phyloP scores from a whole-genome alignment of 1,284 basidiomycete species.

The Rhodotorula sp. region DNA sequence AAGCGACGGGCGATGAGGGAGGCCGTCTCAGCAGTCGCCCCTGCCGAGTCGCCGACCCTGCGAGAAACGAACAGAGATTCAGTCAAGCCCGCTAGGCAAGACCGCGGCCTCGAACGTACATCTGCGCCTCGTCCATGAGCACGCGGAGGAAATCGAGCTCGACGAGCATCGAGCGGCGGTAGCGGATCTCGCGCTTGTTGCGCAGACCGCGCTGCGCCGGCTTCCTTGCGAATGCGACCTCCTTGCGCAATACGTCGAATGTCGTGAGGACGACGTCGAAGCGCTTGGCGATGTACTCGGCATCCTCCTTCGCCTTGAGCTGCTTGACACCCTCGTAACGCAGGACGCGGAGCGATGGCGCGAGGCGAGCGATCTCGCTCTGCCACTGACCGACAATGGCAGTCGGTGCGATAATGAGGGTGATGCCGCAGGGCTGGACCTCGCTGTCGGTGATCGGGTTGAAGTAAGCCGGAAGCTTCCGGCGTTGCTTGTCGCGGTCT shows the following conservation, averaged over 20 bases:
- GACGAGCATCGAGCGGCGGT: constrained; percentile 40
- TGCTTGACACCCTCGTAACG: constrained; percentile 40
- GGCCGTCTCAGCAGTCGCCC: constrained; percentile 40
- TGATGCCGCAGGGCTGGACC: constrained; percentile 41
- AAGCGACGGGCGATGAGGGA: constrained; percentile 40
- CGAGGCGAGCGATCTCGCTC: constrained; percentile 42
- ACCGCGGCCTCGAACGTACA: constrained; percentile 17
- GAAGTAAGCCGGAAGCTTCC: constrained; percentile 30
- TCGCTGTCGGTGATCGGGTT: constrained; percentile 31
- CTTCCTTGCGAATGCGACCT: constrained; percentile 40
- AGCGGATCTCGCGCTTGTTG: constrained; percentile 27
- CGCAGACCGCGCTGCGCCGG: constrained; percentile 35
- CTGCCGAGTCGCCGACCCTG: constrained; percentile 31
- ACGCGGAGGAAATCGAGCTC: constrained; percentile 44
- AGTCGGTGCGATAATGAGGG: constrained; percentile 43
- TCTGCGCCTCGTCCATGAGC: constrained; percentile 45
- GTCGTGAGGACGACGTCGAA: constrained; percentile 45
- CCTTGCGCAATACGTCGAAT: constrained; percentile 41
- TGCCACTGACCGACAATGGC: constrained; percentile 44
- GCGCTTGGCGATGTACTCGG: constrained; percentile 9
- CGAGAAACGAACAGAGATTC: too few relatives aligned
- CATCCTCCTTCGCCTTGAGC: constrained; percentile 10
- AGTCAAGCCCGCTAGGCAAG: not conserved
- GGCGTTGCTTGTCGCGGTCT: constrained; percentile 32
- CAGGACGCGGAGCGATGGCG: constrained; percentile 41